phyloP scores from a whole-genome alignment of 2,329 filamentous ascomycete species.

The Trichoderma polysporum region DNA sequence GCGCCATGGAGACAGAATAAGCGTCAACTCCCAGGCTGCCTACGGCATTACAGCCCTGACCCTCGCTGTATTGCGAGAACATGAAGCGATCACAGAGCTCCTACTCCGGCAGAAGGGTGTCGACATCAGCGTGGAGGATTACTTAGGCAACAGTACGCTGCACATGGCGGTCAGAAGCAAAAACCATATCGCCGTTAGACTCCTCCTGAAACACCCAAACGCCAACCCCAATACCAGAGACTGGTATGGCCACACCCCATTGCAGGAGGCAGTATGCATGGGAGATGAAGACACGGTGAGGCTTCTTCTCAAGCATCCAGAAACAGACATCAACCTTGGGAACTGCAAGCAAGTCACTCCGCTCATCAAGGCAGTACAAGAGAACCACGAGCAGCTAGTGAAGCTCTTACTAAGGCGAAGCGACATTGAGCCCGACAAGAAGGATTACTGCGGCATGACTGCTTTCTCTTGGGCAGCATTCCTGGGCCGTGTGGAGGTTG shows the following conservation, averaged over 20 bases:
- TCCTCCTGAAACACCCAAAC: background rate
- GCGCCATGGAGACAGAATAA: background rate
- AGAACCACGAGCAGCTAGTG: background rate
- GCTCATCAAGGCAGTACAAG: background rate
- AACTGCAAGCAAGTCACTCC: background rate
- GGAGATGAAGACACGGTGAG: background rate
- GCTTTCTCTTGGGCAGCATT: conserved; percentile 15
- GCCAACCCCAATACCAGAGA: background rate
- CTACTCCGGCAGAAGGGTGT: background rate
- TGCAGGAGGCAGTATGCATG: background rate
- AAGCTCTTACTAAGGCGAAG: background rate
- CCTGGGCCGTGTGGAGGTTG: background rate
- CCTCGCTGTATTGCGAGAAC: background rate
- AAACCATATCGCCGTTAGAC: background rate
- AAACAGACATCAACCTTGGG: background rate
- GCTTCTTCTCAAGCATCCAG: background rate
- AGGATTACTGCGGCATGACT: conserved; percentile 9
- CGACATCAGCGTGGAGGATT: background rate
- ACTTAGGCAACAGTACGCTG: background rate
- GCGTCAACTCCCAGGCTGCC: background rate
- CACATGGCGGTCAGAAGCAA: background rate
- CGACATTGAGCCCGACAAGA: background rate
- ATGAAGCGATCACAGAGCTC: background rate
- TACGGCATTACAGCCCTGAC: background rate
- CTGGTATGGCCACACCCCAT: background rate